Conservation (phyloP, 345 rosid species). For the Citropsis articulata region DNA sequence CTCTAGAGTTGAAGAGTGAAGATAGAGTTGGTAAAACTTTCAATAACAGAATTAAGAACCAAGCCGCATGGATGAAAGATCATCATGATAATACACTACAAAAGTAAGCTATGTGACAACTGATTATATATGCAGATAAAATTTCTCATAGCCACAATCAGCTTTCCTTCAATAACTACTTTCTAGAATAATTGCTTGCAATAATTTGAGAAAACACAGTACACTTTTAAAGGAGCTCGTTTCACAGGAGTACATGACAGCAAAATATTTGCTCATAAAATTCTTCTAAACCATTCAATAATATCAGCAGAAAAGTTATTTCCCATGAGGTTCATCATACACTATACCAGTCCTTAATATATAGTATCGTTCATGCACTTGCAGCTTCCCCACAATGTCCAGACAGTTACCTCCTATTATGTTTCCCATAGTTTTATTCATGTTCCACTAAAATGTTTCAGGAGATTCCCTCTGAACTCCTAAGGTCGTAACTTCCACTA, state of each 20-base stretch:
- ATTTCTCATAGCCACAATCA: background rate
- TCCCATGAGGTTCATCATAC: background rate
- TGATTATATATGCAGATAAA: background rate
- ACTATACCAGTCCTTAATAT: background rate
- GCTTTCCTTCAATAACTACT: background rate
- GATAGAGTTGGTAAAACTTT: constrained; percentile 3
- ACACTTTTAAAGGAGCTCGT: background rate
- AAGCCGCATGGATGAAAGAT: background rate
- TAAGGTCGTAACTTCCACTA: background rate
- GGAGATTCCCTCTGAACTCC: background rate
- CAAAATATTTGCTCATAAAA: background rate
- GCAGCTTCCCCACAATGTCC: background rate
- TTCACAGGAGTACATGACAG: background rate
- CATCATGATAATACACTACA: background rate
- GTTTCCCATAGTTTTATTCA: background rate
- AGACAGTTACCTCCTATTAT: background rate
- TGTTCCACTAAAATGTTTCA: background rate
- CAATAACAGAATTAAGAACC: constrained; percentile 2
- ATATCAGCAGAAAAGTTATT: background rate
- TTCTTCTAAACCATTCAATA: background rate
- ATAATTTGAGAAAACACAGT: background rate
- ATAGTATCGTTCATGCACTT: background rate
- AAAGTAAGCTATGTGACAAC: background rate
- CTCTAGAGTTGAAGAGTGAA: constrained; percentile 43
- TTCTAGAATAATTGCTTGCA: too few relatives aligned